Base-by-base conservation (phyloP, 2,329 filamentous ascomycete genomes). In the Botrytis sinoallii region DNA sequence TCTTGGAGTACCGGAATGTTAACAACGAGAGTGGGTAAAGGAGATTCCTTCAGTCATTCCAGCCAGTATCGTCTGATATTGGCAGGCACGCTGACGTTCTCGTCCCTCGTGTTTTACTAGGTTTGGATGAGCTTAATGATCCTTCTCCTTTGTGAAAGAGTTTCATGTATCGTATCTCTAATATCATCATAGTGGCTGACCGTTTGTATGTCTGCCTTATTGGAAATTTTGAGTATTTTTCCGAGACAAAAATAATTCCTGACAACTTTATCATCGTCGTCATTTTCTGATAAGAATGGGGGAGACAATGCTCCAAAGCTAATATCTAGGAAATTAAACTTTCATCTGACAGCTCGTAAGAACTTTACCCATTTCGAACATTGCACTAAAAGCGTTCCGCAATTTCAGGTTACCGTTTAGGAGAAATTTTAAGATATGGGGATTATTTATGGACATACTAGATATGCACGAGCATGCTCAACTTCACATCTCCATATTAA, bases 151-250 rank as follows among this genome's bases (percentile, higher is more conserved):
- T n/a, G 42, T 52, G 59, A 20, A 46, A 35, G 18, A 55, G 44
- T 64, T 71, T 57, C 44, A 69, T n/a, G 25, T 61, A 32, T 69
- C 42, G 46, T 48, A 40, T 40, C 42, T 52, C 25, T 48, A 42
- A 42, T 48, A 22, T 60, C 64, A 40, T 60, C 52, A 40, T 60
- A 35, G 60, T 40, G 42, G 29, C 55, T 40, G 42, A 25, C 42
- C n/a, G 29, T 52, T 4, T 60, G 42, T 73, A 55, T 73, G 64
- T 73, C 71, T 73, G 64, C 63, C 71, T 67, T 44, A 40, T 57
- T 67, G 20, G n/a, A 57, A 22, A 55, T 9, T 8, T 22, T 22
- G 20, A 16, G 40, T 40, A 29, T 14, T 22, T 29, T 68, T 40
- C 65, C 46, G 48, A 57, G 46, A 68, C 46, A 68, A 22, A 55